These are phyloP conservation scores for Naganishia sp. DNA, from an alignment of 1,284 basidiomycete species.

Conservation along the genomic window DNA sequence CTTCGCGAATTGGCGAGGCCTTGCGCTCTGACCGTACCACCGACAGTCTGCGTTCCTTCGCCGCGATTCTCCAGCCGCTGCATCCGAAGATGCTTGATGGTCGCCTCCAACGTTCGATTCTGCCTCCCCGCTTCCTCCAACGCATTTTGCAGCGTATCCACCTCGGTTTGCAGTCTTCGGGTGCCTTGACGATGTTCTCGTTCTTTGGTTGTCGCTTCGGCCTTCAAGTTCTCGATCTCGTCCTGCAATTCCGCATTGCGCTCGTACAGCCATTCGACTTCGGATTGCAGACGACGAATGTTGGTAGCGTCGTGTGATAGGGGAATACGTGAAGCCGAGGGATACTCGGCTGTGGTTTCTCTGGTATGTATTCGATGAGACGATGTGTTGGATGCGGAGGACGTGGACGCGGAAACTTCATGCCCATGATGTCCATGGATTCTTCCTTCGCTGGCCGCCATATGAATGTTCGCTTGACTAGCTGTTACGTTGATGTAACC, in stretches of 20 bases:
- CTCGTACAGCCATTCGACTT: constrained; percentile 31
- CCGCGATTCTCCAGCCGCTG: neutral
- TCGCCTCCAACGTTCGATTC: constrained; percentile 15
- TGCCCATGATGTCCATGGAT: too few relatives aligned
- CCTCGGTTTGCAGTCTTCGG: constrained; percentile 9
- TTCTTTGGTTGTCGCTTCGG: constrained; percentile 10
- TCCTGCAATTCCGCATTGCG: constrained; percentile 29
- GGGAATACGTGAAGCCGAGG: neutral
- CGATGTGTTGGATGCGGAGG: neutral
- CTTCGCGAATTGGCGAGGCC: neutral
- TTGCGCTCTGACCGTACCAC: constrained; percentile 1
- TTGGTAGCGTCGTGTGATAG: neutral
- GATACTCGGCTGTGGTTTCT: neutral
- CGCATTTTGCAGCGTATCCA: constrained; percentile 18
- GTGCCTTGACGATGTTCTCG: constrained; percentile 2
- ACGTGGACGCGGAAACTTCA: neutral
- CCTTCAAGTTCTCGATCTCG: constrained; percentile 18
- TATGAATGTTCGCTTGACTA: neutral
- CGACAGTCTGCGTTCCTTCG: neutral
- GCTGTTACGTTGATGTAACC: neutral
- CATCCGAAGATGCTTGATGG: constrained; percentile 3
- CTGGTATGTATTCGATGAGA: constrained; percentile 4
- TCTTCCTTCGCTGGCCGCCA: too few relatives aligned
- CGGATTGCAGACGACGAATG: constrained; percentile 16
- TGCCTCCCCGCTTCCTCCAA: constrained; percentile 24